These are phyloP conservation scores for Myxozyma geophila DNA, from an alignment of 805 yeast species.

Conservation along the genomic window DNA sequence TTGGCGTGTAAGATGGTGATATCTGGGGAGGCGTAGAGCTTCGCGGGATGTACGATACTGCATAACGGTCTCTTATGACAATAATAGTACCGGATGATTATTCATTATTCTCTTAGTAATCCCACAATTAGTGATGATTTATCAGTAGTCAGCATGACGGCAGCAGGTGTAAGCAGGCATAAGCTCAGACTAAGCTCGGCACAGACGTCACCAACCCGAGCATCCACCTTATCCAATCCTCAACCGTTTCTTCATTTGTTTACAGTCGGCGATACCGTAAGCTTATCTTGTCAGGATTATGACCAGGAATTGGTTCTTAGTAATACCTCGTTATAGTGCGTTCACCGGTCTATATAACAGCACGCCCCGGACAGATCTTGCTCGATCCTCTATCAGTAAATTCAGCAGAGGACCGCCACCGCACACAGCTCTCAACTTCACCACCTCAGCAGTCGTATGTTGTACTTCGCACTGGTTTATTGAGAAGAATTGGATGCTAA, in stretches of 20 bases:
- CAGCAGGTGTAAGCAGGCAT: background rate
- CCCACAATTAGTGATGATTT: background rate
- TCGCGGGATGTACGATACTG: no score
- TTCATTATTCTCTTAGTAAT: background rate
- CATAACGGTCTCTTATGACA: background rate
- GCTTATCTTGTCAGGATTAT: background rate
- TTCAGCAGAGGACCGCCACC: background rate
- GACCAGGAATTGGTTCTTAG: background rate
- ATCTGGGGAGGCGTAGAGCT: slow-evolving; percentile 13
- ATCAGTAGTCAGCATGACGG: slow-evolving; percentile 1
- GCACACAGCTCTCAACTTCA: background rate
- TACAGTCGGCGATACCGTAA: background rate
- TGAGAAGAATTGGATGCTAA: background rate
- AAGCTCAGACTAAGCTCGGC: slow-evolving; percentile 3
- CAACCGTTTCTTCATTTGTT: background rate
- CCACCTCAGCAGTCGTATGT: background rate
- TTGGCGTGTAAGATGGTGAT: slow-evolving; percentile 23
- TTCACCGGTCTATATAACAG: background rate
- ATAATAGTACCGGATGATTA: background rate
- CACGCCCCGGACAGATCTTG: background rate
- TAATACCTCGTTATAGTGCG: slow-evolving; percentile 8
- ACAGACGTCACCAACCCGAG: background rate
- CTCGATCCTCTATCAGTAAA: background rate
- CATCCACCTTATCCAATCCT: background rate
- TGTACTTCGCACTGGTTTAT: background rate